These are phyloP conservation scores for Magnusiomyces magnusii DNA, from an alignment of 1,139 yeast species.

Conservation along the genomic window DNA sequence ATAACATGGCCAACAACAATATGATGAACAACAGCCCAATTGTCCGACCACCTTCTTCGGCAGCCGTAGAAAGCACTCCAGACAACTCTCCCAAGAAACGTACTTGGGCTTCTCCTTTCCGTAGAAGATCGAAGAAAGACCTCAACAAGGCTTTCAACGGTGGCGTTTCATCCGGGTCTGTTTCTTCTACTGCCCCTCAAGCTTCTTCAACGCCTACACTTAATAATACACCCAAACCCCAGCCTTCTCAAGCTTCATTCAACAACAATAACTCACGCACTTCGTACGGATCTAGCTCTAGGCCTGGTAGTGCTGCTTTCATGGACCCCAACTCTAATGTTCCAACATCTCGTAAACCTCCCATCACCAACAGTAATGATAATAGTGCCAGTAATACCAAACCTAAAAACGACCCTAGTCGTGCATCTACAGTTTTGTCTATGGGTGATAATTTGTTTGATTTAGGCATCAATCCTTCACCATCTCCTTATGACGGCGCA, in stretches of 20 bases:
- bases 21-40: neutral
- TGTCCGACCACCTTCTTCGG: neutral
- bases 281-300: neutral
- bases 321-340: neutral
- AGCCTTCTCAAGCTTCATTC: neutral
- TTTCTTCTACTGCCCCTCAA: neutral
- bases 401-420: neutral
- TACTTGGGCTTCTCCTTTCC: constrained; percentile 38
- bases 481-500: constrained; percentile 9
- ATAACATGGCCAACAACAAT: neutral
- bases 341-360: neutral
- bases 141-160: constrained; percentile 24
- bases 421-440: constrained; percentile 9
- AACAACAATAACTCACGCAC: neutral
- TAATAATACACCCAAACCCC: constrained; percentile 2
- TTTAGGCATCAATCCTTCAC: constrained; percentile 24
- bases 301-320: neutral
- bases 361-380: neutral
- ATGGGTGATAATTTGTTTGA: constrained; percentile 31
- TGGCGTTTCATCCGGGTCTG: constrained; percentile 11
- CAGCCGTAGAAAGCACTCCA: neutral
- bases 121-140: constrained; percentile 29
- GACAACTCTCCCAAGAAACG: constrained; percentile 20
- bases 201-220: neutral
- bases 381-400: neutral